Evolutionary conservation across 495 filamentous ascomycete genomes (phyloP), one percentile per base, ranked within the genome.

Genomic region (Penicillium flavigenum): DNA sequence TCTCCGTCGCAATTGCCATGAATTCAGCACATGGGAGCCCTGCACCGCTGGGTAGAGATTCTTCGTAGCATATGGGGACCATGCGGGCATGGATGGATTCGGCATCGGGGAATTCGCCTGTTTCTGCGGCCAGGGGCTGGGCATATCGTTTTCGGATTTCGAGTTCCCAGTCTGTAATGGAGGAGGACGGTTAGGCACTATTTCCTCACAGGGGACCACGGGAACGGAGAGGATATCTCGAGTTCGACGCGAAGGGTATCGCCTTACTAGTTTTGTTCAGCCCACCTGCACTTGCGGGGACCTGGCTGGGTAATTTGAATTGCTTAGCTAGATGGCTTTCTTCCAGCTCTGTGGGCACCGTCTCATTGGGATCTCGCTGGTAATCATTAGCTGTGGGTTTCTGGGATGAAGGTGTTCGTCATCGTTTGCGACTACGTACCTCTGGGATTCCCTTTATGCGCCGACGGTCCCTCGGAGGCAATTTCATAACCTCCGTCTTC

Each of bases 101-200:
- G 10, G 82, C 73, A 61, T 95, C 90, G 14, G 94, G 94, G 65
- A 98, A 97, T 73, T 98, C 94, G 56, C 90, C 88, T 1, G 92
- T 92, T 72, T 98, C 94, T 36, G 86, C 82, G 27, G 89, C 89
- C 27, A 98, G 79, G 12, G 93, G 88, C 63, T 92, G 89, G 39
- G 87, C 84, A 73, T 89, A 98, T 57, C 91, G 89, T 79, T 95
- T 94, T 56, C 91, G 84, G 61, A 96, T 96, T 73, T 97, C 94
- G 41, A 95, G 77, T 60, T 96, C 90, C 83, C 87, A 90, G 67
- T 96, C 88, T 92, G 54, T 20, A 44, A 51, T 38, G 20, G 41
- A 45, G 36, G 10, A 43, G 26, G 3, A 39, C 27, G 38, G 59
- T 76, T 58, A 76, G 70, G 50, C 6, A 55, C 49, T 47, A 31